These are phyloP conservation scores for Russula sp. DNA, from an alignment of 768 basidiomycete species.

Conservation along the genomic window DNA sequence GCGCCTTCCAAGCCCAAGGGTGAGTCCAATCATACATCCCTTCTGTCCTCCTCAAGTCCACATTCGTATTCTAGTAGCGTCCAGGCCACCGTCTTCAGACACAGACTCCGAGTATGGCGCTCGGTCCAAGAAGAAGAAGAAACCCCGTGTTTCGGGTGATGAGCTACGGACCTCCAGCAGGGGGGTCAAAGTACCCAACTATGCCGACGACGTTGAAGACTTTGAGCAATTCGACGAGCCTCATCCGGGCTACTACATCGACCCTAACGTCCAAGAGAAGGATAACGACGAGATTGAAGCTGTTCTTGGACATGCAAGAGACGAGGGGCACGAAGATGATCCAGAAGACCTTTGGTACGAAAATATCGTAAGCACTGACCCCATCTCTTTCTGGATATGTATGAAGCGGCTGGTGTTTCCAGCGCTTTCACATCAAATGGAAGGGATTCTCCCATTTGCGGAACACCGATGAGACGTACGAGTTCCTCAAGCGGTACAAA, in stretches of 20 bases:
- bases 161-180: conserved; percentile 75
- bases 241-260: conserved; percentile 48
- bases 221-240: conserved; percentile 76
- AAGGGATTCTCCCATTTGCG: conserved; percentile 97
- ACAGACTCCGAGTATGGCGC: conserved; percentile 86
- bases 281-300: conserved; percentile 90
- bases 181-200: conserved; percentile 78
- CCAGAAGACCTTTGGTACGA: conserved; percentile 78
- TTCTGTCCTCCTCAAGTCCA: conserved; percentile 20
- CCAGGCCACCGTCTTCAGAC: conserved; percentile 59
- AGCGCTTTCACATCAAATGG: conserved; percentile 99
- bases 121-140: conserved; percentile 84
- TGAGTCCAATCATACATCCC: conserved; percentile 29
- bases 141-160: conserved; percentile 46
- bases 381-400: conserved; percentile 15
- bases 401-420: conserved; percentile 23
- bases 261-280: conserved; percentile 42
- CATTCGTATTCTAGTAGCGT: conserved; percentile 30
- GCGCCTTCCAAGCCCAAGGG: conserved; percentile 55
- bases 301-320: conserved; percentile 80
- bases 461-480: conserved; percentile 98
- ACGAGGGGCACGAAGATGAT: conserved; percentile 75
- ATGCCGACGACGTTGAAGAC: conserved; percentile 61
- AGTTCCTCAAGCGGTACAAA: conserved; percentile 91
- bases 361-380: conserved; percentile 57